Conservation (phyloP, 2,329 filamentous ascomycete species). For the Fusarium goolgardi region DNA sequence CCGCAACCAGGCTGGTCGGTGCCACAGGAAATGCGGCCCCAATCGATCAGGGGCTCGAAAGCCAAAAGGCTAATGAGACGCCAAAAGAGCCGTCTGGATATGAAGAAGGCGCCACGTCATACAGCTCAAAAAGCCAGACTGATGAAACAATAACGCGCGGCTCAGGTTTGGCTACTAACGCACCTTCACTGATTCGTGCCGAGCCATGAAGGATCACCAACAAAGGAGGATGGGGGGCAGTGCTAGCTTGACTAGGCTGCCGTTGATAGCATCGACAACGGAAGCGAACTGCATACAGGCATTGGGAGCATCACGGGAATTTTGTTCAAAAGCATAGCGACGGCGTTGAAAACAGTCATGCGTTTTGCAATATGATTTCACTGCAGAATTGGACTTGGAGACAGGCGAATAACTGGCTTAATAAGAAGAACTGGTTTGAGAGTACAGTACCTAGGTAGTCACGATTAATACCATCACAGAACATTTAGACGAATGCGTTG, state of each 20-base stretch:
- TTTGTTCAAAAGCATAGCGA: constrained; percentile 41
- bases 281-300: constrained; percentile 1
- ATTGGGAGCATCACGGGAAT: constrained; percentile 4
- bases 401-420: constrained; percentile 2
- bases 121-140: constrained; percentile 3
- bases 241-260: background rate
- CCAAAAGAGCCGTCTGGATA: constrained; percentile 17
- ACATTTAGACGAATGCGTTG: background rate
- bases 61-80: constrained; percentile 12
- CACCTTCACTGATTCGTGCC: constrained; percentile 8
- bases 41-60: constrained; percentile 22
- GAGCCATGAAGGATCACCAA: constrained; percentile 3
- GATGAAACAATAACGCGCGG: constrained; percentile 27
- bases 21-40: constrained; percentile 8
- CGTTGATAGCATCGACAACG: background rate
- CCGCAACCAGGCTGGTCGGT: constrained; percentile 3
- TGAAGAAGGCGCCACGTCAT: constrained; percentile 22
- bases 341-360: constrained; percentile 33
- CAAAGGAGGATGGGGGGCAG: background rate
- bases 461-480: constrained; percentile 13
- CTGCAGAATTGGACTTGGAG: background rate
- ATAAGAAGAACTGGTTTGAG: constrained; percentile 1
- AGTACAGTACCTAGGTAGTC: background rate
- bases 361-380: constrained; percentile 18
- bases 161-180: constrained; percentile 11